These are phyloP conservation scores for Ascochyta viciae-villosae DNA, from an alignment of 2,329 filamentous ascomycete species.

Conservation along the genomic window DNA sequence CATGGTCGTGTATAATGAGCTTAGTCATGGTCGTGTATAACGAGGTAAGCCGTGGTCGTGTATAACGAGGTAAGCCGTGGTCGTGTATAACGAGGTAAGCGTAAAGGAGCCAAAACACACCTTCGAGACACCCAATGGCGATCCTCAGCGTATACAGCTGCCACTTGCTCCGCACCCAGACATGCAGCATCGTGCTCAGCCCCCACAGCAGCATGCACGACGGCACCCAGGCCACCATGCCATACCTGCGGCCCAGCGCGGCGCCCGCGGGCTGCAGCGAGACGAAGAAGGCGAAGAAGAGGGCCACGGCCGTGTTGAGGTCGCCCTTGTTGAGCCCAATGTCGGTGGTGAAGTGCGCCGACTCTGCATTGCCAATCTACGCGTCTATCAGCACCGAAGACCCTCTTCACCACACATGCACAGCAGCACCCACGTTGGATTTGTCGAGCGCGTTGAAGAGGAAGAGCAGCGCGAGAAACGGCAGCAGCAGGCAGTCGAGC, in stretches of 20 bases:
- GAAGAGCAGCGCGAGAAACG: slow-evolving; percentile 60
- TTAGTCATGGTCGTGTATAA: no score
- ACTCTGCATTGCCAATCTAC: slow-evolving; percentile 62
- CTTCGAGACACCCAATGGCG: slow-evolving; percentile 57
- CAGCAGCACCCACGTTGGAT: slow-evolving; percentile 48
- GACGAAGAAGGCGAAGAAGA: slow-evolving; percentile 68
- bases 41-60: no score
- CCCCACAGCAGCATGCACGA: slow-evolving; percentile 64
- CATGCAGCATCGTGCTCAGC: slow-evolving; percentile 56
- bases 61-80: no score
- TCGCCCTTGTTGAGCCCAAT: slow-evolving; percentile 60
- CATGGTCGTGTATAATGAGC: background rate
- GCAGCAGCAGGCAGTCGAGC: slow-evolving; percentile 59
- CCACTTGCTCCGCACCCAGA: slow-evolving; percentile 56
- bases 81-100: background rate
- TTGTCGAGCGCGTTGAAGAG: slow-evolving; percentile 62
- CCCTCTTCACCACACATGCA: no score
- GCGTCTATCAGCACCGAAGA: no score
- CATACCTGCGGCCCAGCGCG: slow-evolving; percentile 64
- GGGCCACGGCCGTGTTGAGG: slow-evolving; percentile 63
- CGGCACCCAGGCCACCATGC: slow-evolving; percentile 64
- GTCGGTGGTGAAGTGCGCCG: slow-evolving; percentile 65
- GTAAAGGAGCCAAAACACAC: slow-evolving; percentile 27
- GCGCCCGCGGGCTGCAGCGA: slow-evolving; percentile 63
- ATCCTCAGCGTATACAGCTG: slow-evolving; percentile 56